Base-by-base conservation (phyloP, 2,329 filamentous ascomycete species). In the Penicillium polonicum region DNA sequence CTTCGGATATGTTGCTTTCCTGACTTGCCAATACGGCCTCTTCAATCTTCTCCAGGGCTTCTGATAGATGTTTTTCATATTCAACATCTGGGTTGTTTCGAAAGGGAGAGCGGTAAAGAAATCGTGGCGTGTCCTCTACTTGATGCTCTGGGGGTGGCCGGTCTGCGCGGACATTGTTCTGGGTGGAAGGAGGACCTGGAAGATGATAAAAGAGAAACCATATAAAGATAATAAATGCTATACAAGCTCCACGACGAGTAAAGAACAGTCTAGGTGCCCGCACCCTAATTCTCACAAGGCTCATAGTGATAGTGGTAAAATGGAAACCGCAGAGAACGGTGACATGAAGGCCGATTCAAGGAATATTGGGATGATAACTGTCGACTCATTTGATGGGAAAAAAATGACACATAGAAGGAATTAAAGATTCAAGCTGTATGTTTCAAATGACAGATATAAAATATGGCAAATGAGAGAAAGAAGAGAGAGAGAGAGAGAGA, bases 241-340 rank as follows among this genome's bases (percentile, higher is more conserved):
- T 23, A 13, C n/a, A 75, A 74, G 38, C 77, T 74, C 55, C 80
- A 23, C 36, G 36, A 9, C 48, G n/a, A 42, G 36, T 51, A n/a
- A 21, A 17, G 7, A 23, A 5, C 10, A 6, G 4, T 17, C 1
- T 42, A 41, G 25, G 8, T 17, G 19, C 15, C 13, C 33, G 36
- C 19, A 27, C 3, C 9, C 12, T 31, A 4, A 13, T 27, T n/a
- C 36, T 42, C 23, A 15, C 21, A 8, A 21, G 3, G n/a, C n/a
- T 31, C 48, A 51, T 51, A 1, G 15, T 42, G 48, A 13, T 27
- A 29, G 48, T 23, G 8, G n/a, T 17, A 23, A 29, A 42, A 31
- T 2, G 2, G 15, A 13, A 48, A 4, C 25, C n/a, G 13, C 7
- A 42, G 5, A 42, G 13, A 29, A 29, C 15, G 8, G 35, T 10